Percentiles rank a stretch among this genome's conserved stretches.
These are phyloP conservation scores for Trichosporon sp. DNA, from an alignment of 1,284 basidiomycete genomes.

Conservation along the genomic window DNA sequence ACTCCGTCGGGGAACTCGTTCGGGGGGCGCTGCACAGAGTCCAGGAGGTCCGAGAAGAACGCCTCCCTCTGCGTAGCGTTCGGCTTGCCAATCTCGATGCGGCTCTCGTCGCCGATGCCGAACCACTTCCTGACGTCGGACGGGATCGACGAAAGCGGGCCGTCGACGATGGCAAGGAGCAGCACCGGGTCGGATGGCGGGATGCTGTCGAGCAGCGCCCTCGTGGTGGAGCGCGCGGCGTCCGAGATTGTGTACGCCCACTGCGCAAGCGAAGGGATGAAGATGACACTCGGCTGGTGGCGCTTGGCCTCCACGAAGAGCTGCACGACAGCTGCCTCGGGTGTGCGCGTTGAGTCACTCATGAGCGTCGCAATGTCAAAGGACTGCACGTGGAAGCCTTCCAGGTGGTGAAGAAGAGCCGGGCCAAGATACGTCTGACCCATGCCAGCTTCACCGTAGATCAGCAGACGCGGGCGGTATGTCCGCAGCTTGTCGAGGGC, in stretches of 20 bases:
- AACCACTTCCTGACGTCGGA: slow-evolving; percentile 89
- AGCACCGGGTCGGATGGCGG: slow-evolving; percentile 87
- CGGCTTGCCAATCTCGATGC: slow-evolving; percentile 62
- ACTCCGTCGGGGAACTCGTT: slow-evolving; percentile 88
- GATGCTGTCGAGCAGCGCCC: slow-evolving; percentile 84
- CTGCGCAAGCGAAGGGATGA: slow-evolving; percentile 80
- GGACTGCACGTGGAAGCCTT: slow-evolving; percentile 92
- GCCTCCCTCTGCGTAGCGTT: slow-evolving; percentile 58
- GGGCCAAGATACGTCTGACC: slow-evolving; percentile 87
- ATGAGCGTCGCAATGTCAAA: slow-evolving; percentile 85
- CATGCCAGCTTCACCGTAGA: slow-evolving; percentile 80
- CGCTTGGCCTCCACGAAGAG: slow-evolving; percentile 97
- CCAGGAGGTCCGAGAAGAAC: slow-evolving; percentile 74
- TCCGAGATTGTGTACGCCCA: slow-evolving; percentile 87
- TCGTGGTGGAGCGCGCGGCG: slow-evolving; percentile 75
- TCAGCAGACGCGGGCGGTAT: slow-evolving; percentile 80
- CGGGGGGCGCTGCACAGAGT: slow-evolving; percentile 68
- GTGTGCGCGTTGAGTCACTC: slow-evolving; percentile 84
- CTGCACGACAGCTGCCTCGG: slow-evolving; percentile 89
- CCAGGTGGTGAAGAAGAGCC: slow-evolving; percentile 85
- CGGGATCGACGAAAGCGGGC: slow-evolving; percentile 65
- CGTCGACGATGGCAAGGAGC: slow-evolving; percentile 82
- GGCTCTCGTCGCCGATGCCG: slow-evolving; percentile 69
- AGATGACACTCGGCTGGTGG: slow-evolving; percentile 92
- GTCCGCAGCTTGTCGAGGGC: slow-evolving; percentile 88